phyloP scores from a whole-genome alignment of 108 stramenopile species.

The Nitzschia sp. region DNA sequence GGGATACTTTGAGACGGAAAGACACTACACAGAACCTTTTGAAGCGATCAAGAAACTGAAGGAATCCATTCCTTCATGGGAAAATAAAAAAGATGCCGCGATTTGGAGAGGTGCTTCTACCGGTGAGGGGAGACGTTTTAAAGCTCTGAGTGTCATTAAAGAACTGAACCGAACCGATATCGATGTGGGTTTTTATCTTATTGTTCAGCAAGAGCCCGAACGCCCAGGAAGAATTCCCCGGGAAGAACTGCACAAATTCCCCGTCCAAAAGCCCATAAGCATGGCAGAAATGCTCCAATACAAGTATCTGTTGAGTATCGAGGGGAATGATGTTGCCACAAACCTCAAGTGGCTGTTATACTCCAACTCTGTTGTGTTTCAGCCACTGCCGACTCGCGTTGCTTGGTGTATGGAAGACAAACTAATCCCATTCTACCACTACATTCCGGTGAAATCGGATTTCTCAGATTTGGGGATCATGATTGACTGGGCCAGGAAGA shows the following conservation, averaged over 20 bases:
- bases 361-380: slow-evolving; percentile 54
- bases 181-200: background rate
- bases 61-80: background rate
- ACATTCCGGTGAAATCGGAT: slow-evolving; percentile 52
- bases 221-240: too few species aligned
- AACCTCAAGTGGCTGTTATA: slow-evolving; percentile 58
- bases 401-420: slow-evolving; percentile 70
- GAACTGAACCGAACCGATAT: background rate
- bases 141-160: background rate
- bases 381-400: slow-evolving; percentile 43
- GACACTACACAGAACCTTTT: background rate
- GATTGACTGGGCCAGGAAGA: slow-evolving; percentile 48
- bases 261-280: background rate
- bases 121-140: background rate
- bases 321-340: slow-evolving; percentile 72
- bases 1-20: background rate
- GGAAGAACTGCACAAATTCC: background rate
- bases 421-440: slow-evolving; percentile 62
- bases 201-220: background rate
- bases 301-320: slow-evolving; percentile 46
- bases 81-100: background rate
- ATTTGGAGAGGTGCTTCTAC: slow-evolving; percentile 3
- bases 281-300: slow-evolving; percentile 17
- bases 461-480: slow-evolving; percentile 46
- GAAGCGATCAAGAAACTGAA: background rate